Base-by-base conservation (phyloP, 768 basidiomycete species). In the Lactarius trivialis region DNA sequence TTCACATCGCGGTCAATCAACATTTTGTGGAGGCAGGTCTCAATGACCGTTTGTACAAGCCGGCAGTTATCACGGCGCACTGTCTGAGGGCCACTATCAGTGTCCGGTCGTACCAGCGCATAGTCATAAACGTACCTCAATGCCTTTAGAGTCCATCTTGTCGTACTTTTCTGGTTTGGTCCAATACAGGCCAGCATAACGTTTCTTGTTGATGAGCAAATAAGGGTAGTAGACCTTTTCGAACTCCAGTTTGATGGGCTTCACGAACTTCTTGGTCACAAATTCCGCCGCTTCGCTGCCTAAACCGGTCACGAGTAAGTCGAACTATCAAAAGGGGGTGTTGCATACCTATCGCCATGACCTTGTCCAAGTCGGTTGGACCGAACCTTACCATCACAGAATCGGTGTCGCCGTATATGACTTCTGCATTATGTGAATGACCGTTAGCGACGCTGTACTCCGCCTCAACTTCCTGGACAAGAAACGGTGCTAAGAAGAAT, bases 91-190 rank as follows among this genome's bases (percentile, higher is more conserved):
- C 15, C 8, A 62, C 30, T 45, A 34, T 49, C 43, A 37, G 32
- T 24, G 24, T 41, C 4, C 24, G 28, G 41, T 49, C 54, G 32
- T 32, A 12, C 11, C 37, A 34, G 69, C 17, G 33, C 11, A 15
- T 17, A 32, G 17, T 2, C 36, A 7, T 32, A 56, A 39, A 36
- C 83, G 3, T 58, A 93, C 95, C 83, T 99, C 97, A 61, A 99
- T 98, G 70, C 97, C 97, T 76, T 99, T 99, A 2, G 96, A 89
- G 68, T 99, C 97, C 97, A 98, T 98, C 77, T 98, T 98, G 74
- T 99, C 97, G 68, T 91, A 96, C 71, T 93, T 97, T 45, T 98
- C 95, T 14, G 88, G 77, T 66, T 84, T 86, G 1, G 97, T 98
- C 97, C 97, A 99, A 72, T 99, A 98, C 60, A 98, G 76, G 7